Evolutionary conservation across 768 basidiomycete genomes (phyloP).

Genomic region (Boletus barrowsii): DNA sequence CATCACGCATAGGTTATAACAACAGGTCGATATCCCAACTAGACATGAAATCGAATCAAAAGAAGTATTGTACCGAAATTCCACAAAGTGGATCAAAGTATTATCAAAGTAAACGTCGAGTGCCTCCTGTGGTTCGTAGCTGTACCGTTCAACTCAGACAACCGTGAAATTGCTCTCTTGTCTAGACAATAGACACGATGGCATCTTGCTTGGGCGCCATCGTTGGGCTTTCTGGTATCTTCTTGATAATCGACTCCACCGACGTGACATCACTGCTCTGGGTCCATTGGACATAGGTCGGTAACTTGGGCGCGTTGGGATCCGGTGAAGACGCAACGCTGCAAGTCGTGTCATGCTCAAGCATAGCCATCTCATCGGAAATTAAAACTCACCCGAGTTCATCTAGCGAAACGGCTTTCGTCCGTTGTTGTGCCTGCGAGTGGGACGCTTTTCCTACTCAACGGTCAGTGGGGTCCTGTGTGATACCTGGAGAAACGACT

Average conservation of each 20-base stretch:
- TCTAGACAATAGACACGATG: constrained; percentile 12
- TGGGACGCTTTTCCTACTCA: constrained; percentile 13
- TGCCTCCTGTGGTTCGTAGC: neutral
- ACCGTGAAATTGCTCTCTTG: neutral
- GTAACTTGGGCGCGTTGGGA: constrained; percentile 9
- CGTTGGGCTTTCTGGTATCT: neutral
- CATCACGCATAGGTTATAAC: too few relatives aligned
- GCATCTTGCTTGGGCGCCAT: neutral
- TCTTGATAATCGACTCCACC: constrained; percentile 5
- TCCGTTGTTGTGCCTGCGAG: constrained; percentile 5
- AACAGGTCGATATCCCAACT: neutral
- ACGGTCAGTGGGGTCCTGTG: neutral
- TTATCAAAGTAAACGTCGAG: neutral
- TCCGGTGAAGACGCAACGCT: constrained; percentile 13
- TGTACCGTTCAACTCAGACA: neutral
- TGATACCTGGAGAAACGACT: neutral
- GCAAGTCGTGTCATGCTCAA: neutral
- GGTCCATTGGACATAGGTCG: constrained; percentile 16
- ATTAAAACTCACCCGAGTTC: constrained; percentile 14
- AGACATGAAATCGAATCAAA: constrained; percentile 1
- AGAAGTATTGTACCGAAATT: constrained; percentile 13
- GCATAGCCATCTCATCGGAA: neutral
- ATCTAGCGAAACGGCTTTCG: constrained; percentile 17
- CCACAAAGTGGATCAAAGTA: neutral
- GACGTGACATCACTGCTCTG: constrained; percentile 1